These are phyloP conservation scores for Russula dissimulans DNA, from an alignment of 768 basidiomycete species.

Conservation along the genomic window DNA sequence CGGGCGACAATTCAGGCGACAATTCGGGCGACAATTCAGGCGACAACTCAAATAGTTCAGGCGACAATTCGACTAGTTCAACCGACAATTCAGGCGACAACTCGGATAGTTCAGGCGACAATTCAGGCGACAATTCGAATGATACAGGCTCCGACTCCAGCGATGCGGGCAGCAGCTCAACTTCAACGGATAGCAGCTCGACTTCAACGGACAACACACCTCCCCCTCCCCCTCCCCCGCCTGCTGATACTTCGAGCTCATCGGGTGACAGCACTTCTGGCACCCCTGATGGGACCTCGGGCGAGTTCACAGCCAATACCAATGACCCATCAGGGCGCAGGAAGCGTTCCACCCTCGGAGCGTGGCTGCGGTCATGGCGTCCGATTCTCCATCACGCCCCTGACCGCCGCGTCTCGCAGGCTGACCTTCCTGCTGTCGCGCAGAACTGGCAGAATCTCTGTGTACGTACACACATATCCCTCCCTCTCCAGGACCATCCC, in stretches of 20 bases:
- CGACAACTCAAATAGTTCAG: background rate
- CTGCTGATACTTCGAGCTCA: background rate
- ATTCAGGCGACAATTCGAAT: too few relatives aligned
- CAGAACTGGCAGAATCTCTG: slow-evolving; percentile 40
- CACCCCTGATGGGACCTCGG: background rate
- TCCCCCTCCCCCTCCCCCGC: background rate
- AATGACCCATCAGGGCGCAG: slow-evolving; percentile 4
- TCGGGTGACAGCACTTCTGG: background rate
- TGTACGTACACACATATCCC: slow-evolving; percentile 6
- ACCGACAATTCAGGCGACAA: too few relatives aligned
- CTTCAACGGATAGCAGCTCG: background rate
- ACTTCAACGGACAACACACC: background rate
- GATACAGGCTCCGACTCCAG: too few relatives aligned
- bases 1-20: background rate
- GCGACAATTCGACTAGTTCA: too few relatives aligned
- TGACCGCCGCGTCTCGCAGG: slow-evolving; percentile 25
- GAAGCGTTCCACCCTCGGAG: slow-evolving; percentile 10
- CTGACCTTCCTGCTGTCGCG: slow-evolving; percentile 31
- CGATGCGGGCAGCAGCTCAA: too few relatives aligned
- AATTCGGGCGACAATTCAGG: background rate
- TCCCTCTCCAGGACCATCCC: background rate
- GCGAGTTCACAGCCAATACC: slow-evolving; percentile 4
- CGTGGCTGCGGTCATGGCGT: background rate
- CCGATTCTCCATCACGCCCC: background rate
- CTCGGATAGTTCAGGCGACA: too few relatives aligned